These are phyloP conservation scores for Deuterostichococcus epilithicus DNA, from an alignment of 139 green algal genomes.

Conservation along the genomic window DNA sequence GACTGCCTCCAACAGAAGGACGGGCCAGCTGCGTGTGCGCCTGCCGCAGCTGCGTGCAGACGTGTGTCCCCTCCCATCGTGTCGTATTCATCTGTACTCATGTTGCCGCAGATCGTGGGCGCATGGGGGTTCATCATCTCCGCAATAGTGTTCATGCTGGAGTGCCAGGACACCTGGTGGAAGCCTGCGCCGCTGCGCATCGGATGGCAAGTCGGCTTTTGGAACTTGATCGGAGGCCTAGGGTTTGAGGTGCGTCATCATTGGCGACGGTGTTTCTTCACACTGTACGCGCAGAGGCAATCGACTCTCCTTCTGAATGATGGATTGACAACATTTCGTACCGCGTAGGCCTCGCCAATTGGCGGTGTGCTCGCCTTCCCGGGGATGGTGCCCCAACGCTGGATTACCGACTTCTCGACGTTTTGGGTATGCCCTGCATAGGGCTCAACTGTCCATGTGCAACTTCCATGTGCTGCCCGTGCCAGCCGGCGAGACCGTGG, in stretches of 20 bases:
- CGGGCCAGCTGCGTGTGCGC: no score
- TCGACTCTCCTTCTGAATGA: background rate
- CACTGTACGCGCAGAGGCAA: no score
- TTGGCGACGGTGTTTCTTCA: no score
- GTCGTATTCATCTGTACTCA: no score
- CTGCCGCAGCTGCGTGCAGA: no score
- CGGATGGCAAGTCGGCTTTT: constrained; percentile 11
- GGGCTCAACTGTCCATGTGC: no score
- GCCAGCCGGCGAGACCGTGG: no score
- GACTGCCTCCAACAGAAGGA: no score
- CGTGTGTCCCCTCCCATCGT: no score
- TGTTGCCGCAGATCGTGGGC: background rate
- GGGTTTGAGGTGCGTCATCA: constrained; percentile 4
- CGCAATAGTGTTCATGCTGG: background rate
- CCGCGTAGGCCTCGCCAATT: background rate
- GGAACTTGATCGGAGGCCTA: constrained; percentile 3
- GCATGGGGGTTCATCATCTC: constrained; percentile 2
- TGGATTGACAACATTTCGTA: background rate
- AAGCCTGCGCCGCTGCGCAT: background rate
- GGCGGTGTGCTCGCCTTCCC: background rate
- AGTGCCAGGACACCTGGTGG: constrained; percentile 6
- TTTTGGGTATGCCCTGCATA: background rate
- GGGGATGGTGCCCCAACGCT: background rate
- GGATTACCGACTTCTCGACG: background rate
- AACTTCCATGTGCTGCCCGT: no score